Percentiles rank a stretch among this genome's conserved stretches.
Conservation (phyloP, 345 rosid species). For the Eucalyptus polybractea region DNA sequence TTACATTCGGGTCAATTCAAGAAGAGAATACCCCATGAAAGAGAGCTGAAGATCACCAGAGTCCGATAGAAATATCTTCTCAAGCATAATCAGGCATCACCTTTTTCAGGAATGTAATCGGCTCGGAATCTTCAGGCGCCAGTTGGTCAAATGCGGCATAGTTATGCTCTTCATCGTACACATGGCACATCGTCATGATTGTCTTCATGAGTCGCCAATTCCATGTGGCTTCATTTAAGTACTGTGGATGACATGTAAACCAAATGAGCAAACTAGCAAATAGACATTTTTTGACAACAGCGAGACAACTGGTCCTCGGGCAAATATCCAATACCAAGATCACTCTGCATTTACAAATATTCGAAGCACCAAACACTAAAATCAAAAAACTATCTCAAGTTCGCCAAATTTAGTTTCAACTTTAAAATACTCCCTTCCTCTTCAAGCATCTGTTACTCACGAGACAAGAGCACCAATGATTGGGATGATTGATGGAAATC, state of each 20-base stretch:
- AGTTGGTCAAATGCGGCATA: slow-evolving; percentile 49
- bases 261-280: background rate
- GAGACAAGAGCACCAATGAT: background rate
- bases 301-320: background rate
- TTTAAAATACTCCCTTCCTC: background rate
- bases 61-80: background rate
- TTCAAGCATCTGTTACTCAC: background rate
- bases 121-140: slow-evolving; percentile 62
- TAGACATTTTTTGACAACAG: background rate
- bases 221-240: slow-evolving; percentile 70
- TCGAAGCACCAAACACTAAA: background rate
- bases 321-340: background rate
- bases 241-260: slow-evolving; percentile 23
- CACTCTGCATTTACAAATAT: background rate
- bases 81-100: slow-evolving; percentile 57
- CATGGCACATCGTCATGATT: slow-evolving; percentile 77
- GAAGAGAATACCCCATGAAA: background rate
- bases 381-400: background rate
- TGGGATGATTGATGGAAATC: no score
- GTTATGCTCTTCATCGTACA: slow-evolving; percentile 52
- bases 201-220: slow-evolving; percentile 92
- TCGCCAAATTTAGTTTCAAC: background rate
- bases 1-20: background rate
- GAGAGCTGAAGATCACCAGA: background rate
- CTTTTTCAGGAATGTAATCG: slow-evolving; percentile 53